Base-by-base conservation (phyloP, 768 basidiomycete species). In the Tylopilus subfusipes region DNA sequence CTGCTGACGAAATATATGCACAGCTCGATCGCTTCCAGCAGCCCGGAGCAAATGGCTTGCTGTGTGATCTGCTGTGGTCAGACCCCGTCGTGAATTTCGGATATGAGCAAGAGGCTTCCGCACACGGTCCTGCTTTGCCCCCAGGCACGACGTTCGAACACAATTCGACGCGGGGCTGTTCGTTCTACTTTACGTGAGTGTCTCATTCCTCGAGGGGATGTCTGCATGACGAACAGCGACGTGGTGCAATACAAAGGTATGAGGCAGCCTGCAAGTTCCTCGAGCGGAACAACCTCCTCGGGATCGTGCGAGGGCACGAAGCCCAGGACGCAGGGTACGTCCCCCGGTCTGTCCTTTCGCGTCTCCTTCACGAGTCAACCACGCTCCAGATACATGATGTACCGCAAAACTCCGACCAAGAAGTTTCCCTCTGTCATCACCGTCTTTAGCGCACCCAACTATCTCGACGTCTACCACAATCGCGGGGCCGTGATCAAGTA, bases 351-450 rank as follows among this genome's bases (percentile, higher is more conserved):
- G 45, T 16, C 38, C 39, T 5, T 46, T 51, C 16, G 12, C 16
- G 12, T 45, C 2, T 18, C 19, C 25, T 21, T 24, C 5, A 19
- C 33, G 1, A 43, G 5, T 40, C 46, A 34, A 49, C 13, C 8
- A 30, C 7, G 31, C 19, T 27, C 66, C 59, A 90, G 90, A 39
- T 94, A 90, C 66, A 86, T 88, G 49, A 98, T 98, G 94, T 89
- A 93, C 71, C 84, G 91, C 58, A 95, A 95, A 72, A 97, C 96
- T 0, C 90, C 91, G 42, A 89, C 86, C 36, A 95, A 92, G 65
- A 93, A 92, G 55, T 98, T 98, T 72, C 96, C 96, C 1, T 93
- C 93, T 0, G 93, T 98, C 29, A 98, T 98, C 73, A 98, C 96
- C 34, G 92, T 99, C 59, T 99, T 99, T 75, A 93, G 90, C 16